Base-by-base conservation (phyloP, 257 asterid genomes). In the Salvia miltiorrhiza region DNA sequence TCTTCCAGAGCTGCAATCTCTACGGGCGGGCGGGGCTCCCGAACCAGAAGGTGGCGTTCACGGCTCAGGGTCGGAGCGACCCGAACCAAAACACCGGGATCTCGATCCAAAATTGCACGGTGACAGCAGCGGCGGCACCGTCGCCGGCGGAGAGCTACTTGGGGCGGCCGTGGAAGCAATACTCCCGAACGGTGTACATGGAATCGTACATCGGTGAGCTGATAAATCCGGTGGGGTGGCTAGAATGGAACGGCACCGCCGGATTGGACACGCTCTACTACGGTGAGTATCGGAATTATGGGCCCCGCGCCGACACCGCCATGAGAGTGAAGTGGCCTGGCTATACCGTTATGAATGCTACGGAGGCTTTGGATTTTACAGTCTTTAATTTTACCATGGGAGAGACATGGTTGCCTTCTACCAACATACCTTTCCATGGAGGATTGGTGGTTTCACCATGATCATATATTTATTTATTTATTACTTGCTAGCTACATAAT, bases 121-220 rank as follows among this genome's bases (percentile, higher is more conserved):
- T 61, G 2, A 10, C 21, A 2, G 63, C 63, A 1, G 43, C 69
- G 5, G 28, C 28, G n/a, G 56, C 4, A 3, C 16, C 12, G 11
- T 68, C 40, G 7, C 16, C 12, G 11, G 75, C 40, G 11, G 30
- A 53, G 54, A 50, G 47, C 5, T 88, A 79, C 52, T 67, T 86
- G 2, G 96, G 96, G 1, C 53, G 96, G 76, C 96, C 88, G 1
- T 86, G 96, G 94, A 88, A 87, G 61, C 78, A 65, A 32, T 89
- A 74, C 54, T 86, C 91, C 0, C 79, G 90, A 55, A 86, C 96
- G 0, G 67, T 89, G 3, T 83, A 76, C 70, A 81, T 80, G 89
- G 79, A 75, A n/a, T 73, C 86, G 12, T 83, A 20, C 23, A 69
- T 86, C 5, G 89, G 80, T 20, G 56, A 70, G 19, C 58, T 73